These are phyloP conservation scores for Anethum foeniculum DNA, from an alignment of 140 eudicot species.

Conservation along the genomic window DNA sequence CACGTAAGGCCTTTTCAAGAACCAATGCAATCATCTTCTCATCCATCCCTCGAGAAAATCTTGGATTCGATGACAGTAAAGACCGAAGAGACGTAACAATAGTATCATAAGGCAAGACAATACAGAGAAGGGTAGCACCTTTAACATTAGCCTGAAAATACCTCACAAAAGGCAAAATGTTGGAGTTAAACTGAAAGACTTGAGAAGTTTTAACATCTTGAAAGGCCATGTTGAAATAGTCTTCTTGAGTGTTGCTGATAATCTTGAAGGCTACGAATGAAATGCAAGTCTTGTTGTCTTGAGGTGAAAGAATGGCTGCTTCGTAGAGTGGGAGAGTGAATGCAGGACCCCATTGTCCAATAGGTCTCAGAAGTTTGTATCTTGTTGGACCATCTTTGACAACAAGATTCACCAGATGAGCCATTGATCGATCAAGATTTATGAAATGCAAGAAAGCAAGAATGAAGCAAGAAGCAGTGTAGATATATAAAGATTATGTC, in stretches of 20 bases:
- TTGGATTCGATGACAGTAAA: neutral
- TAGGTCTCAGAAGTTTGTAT: neutral
- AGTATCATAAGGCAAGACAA: neutral
- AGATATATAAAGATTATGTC: too few relatives aligned
- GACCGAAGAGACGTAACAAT: slow-evolving; percentile 2
- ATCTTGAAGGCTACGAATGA: neutral
- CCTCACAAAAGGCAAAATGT: neutral
- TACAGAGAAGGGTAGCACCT: neutral
- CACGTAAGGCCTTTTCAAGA: neutral
- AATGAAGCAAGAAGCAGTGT: too few relatives aligned
- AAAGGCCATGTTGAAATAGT: neutral
- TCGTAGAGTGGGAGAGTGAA: neutral
- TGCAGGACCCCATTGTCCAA: neutral
- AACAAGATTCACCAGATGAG: neutral
- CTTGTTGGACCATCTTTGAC: neutral
- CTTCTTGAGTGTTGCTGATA: neutral
- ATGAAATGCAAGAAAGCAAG: neutral
- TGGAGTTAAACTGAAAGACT: neutral
- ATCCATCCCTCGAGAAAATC: neutral
- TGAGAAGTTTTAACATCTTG: neutral
- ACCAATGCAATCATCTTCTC: neutral
- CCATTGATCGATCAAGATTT: slow-evolving; percentile 3
- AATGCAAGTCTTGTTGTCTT: neutral
- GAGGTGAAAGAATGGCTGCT: neutral
- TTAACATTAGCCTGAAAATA: neutral